Conservation (phyloP, 169 alveolate genomes). For the Babesia bigemina region DNA sequence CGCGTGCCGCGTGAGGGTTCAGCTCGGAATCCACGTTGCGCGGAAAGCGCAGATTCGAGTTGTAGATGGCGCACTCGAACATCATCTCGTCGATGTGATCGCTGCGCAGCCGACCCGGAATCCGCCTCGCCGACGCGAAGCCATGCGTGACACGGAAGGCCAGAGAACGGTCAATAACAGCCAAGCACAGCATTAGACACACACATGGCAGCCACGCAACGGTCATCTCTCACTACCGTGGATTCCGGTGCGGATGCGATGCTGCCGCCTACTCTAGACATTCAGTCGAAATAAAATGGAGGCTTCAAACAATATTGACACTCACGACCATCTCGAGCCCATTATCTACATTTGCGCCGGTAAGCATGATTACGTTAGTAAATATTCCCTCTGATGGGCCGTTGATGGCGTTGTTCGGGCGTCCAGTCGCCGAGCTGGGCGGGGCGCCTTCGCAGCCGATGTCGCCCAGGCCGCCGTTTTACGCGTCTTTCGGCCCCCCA, state of each 20-base stretch:
- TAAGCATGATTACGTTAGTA: background rate
- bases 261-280: background rate
- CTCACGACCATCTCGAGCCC: conserved; percentile 56
- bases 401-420: too few species aligned
- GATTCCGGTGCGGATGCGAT: background rate
- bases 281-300: conserved; percentile 41
- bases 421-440: too few species aligned
- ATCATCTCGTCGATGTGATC: conserved; percentile 70
- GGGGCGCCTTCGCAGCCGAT: too few species aligned
- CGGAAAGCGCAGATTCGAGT: conserved; percentile 35
- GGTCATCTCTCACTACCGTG: conserved; percentile 8
- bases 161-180: background rate
- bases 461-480: too few species aligned
- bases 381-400: background rate
- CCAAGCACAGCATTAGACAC: conserved; percentile 1
- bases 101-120: conserved; percentile 17
- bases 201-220: background rate
- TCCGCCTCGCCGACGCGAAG: background rate
- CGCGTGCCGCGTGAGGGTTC: conserved; percentile 27
- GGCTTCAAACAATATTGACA: conserved; percentile 22
- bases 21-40: conserved; percentile 36
- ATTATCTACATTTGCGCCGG: conserved; percentile 69
- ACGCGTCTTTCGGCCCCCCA: too few species aligned
- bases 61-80: conserved; percentile 64
- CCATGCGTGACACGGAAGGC: conserved; percentile 22